Base-by-base conservation (phyloP, 2,329 filamentous ascomycete species). In the Bertia moriformis region DNA sequence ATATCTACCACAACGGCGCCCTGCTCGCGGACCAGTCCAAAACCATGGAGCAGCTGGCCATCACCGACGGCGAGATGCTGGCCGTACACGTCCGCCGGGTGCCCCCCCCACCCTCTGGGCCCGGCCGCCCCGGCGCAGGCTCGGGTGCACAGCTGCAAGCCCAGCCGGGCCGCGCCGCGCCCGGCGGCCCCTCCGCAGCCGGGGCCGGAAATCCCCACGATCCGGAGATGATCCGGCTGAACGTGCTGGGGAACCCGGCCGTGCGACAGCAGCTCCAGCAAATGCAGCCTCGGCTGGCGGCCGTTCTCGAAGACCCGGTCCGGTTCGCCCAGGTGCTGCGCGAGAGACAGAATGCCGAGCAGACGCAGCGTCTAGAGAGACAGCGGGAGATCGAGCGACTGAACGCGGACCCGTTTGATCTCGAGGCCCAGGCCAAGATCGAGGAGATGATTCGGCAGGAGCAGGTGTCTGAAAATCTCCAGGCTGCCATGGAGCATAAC, bases 361-460 rank as follows among this genome's bases (percentile, higher is more conserved):
- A 77, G 38, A 72, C 83, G 41, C 73, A 79, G 41, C 81, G 88
- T 43, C 68, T 71, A 19, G 80, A 88, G 56, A 81, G 89, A 43
- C 78, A 88, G 56, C 78, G 83, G 39, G 78, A 89, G 56, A 88
- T 95, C 49, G 78, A 79, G 44, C 70, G 83, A 51, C 67, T 96
- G 44, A 95, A 96, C 55, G 82, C 87, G 7, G 89, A 98, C 51
- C 88, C 89, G 1, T 95, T 96, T 61, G 89, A 96, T 54, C 64
- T 86, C 19, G 88, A 95, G 46, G 86, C 88, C 5, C 91, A 98
- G 61, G 71, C 71, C 37, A 86, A 81, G 62, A 98, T 98, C 45
- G 89, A 91, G 54, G 91, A 98, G 62, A 91, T 96, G 60, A 98
- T 98, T 53, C 79, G 91, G 41, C 84, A 95, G 60, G 85, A 96